These are phyloP conservation scores for Polychytrium aggregatum DNA, from an alignment of 192 early-diverging fungal species.

Conservation along the genomic window DNA sequence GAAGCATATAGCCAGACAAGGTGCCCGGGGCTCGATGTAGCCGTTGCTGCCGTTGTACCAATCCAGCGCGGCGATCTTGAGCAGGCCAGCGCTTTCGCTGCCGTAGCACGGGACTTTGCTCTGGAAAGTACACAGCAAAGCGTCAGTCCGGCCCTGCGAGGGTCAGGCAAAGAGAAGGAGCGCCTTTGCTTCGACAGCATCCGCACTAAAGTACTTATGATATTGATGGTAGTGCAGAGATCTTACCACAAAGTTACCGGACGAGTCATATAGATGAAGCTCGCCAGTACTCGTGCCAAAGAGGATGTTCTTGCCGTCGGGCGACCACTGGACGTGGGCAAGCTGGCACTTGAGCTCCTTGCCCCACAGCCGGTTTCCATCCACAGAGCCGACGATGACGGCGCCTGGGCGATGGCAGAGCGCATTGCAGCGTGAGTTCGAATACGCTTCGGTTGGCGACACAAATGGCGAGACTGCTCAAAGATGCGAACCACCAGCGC, in stretches of 20 bases:
- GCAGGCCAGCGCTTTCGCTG: conserved; percentile 16
- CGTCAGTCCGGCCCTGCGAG: too few species aligned
- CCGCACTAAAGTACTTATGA: not conserved
- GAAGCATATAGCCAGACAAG: conserved; percentile 41
- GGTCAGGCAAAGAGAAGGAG: too few species aligned
- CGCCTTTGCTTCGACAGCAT: not conserved
- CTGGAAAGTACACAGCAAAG: too few species aligned
- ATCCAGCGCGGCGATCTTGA: conserved; percentile 35
- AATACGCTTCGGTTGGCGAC: too few species aligned
- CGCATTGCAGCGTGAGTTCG: too few species aligned
- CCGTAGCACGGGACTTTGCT: conserved; percentile 31
- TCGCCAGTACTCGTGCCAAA: conserved; percentile 43
- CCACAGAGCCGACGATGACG: conserved; percentile 53
- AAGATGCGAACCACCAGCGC: too few species aligned
- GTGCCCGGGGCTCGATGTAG: conserved; percentile 32
- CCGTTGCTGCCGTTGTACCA: conserved; percentile 48
- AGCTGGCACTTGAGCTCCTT: conserved; percentile 41
- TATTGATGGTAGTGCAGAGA: not conserved
- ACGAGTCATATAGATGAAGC: conserved; percentile 39
- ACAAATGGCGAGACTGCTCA: too few species aligned
- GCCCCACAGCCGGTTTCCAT: conserved; percentile 49
- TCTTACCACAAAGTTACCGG: conserved; percentile 34
- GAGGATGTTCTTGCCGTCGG: conserved; percentile 40
- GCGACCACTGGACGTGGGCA: conserved; percentile 42
- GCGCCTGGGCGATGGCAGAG: conserved; percentile 18